Base-by-base conservation (phyloP, 2,329 filamentous ascomycete species). In the Aspergillus fijiensis region DNA sequence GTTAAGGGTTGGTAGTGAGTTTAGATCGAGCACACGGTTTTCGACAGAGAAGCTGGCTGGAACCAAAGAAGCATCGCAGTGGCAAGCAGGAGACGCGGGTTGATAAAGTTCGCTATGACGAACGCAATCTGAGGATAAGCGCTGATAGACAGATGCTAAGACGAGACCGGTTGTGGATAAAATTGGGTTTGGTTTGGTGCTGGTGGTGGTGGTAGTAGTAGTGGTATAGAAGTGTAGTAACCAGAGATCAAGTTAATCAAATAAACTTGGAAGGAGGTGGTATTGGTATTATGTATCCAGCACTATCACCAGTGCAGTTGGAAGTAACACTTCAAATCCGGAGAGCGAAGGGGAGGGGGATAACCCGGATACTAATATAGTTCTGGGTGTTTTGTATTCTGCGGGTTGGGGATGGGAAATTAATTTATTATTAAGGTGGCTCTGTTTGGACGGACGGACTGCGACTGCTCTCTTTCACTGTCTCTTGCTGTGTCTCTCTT, bases 31-130 rank as follows among this genome's bases (percentile, higher is more conserved):
- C 42, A 25, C 29, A 55, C 48, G 42, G 27, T 29, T 47, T 49
- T 55, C 48, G 53, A 55, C 42, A 49, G 53, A 48, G 53, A 16
- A 55, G 42, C 25, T 48, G 52, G 53, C 19, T 21, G 48, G 52
- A 60, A 56, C 58, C 59, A 61, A 42, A 55, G 29, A 55, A 53
- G 61, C 63, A 65, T 65, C 39, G 63, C 61, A 64, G 63, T 65
- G 63, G 63, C 63, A 54, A 64, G 54, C 52, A 59, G 23, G 27
- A 52, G 51, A 33, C n/a, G 42, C 49, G 47, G 47, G 57, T 50
- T n/a, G 29, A 56, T 55, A 60, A 51, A 25, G 62, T 64, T 64
- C 57, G 55, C 50, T 49, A 61, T 62, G 61, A 65, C 61, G 61
- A 53, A 52, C 51, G 35, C 50, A 59, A 49, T 55, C 33, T 19